Evolutionary conservation across 257 asterid species (phyloP), one percentile per base, ranked within the genome.

Genomic region (Asclepias syriaca): DNA sequence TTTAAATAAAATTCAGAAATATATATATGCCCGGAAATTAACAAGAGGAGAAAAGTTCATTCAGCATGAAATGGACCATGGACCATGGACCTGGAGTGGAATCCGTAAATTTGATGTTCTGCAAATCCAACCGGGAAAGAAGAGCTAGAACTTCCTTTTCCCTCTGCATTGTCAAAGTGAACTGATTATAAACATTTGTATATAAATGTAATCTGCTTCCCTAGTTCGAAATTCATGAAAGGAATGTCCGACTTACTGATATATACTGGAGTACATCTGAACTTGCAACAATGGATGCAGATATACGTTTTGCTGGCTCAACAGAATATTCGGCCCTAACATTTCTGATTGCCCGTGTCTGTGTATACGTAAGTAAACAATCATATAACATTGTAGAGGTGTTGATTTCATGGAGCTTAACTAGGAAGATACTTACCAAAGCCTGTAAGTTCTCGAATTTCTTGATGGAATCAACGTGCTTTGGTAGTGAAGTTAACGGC

Each of bases 251-350:
- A 83, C 96, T 83, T 88, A 94, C 97, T 45, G 90, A 86, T 74
- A 94, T 87, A 67, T 94, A 94, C 51, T 86, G 89, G 72, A 85
- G 80, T 69, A 91, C 97, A 74, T 94, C 97, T 37, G 96, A 65
- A 80, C 85, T 91, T 72, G 97, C 99, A 82, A 94, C 89, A 57
- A 94, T 74, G 12, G 86, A 88, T 43, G 95, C 96, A 76, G 97
- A 88, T 70, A 94, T 94, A 45, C 85, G 92, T 79, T 86, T 87
- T 69, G 89, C 96, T 80, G 99, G 97, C 81, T 94, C 99, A 75
- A 91, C 99, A 64, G 97, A 88, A 80, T 94, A 94, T 88, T 94
- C 98, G 57, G 98, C 96, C 72, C 98, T 84, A 56, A 96, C 96
- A 85, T 94, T 94, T 73, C 98, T 87, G 71, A 94, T 88, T 75